Base-by-base conservation (phyloP, 208 protist genomes). In the Trypanosoma platydactyli region DNA sequence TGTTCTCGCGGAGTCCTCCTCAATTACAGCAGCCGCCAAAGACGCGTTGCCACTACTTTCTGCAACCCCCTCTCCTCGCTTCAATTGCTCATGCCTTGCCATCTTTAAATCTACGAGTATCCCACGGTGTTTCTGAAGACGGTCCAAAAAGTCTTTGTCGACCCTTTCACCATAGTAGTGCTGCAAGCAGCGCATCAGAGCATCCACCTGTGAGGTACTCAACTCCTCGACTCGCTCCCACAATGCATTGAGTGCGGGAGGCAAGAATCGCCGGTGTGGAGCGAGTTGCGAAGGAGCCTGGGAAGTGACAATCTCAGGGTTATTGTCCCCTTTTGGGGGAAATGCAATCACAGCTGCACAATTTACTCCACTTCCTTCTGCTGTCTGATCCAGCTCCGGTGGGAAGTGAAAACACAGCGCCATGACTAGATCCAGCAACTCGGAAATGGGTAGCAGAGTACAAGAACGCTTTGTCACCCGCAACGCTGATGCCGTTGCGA, bases 171-270 rank as follows among this genome's bases (percentile, higher is more conserved):
- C 78, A 56, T 81, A 89, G 54, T 84, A 88, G 55, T 80, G 64
- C 9, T 61, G 50, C 40, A 94, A 50, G 64, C 85, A 94, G 12
- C 84, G 82, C 53, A 83, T 53, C 35, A 94, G 16, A 1, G 84
- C 88, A 53, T 83, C 49, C 15, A 91, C 60, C 5, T 94, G 84
- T 24, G 25, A 16, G 18, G 29, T 20, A 13, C 57, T 15, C 6
- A 91, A 64, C 63, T 94, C 88, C 18, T 94, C 88, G 25, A 71
- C 77, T 48, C 88, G 79, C 18, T 71, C 54, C 88, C 88, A 94
- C 25, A 94, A 64, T 30, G 84, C 84, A 57, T 81, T 81, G 33
- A 94, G 63, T 2, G 86, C 80, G 3, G 68, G 61, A 3, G 59
- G 63, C 60, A 90, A 66, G 30, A 76, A 73, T 18, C 65, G 57